These are phyloP conservation scores for Penicillium sp. DNA, from an alignment of 2,329 filamentous ascomycete genomes.

Conservation along the genomic window DNA sequence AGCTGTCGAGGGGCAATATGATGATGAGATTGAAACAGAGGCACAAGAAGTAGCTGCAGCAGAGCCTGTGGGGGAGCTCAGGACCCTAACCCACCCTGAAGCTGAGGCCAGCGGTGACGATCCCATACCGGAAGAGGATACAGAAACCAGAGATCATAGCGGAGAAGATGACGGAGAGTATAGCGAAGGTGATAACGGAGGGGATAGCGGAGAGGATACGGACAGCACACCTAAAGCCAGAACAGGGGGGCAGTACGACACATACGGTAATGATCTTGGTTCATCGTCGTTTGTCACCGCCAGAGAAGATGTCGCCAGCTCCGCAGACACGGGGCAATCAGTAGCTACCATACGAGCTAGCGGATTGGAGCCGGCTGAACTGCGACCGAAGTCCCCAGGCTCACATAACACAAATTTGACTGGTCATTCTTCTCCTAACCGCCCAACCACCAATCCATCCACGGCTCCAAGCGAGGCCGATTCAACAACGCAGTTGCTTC, in stretches of 20 bases:
- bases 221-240: slow-evolving; percentile 9
- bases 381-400: slow-evolving; percentile 4
- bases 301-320: slow-evolving; percentile 18
- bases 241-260: slow-evolving; percentile 1
- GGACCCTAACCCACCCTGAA: slow-evolving; percentile 20
- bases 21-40: slow-evolving; percentile 6
- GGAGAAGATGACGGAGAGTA: not conserved
- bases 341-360: slow-evolving; percentile 12
- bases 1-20: slow-evolving; percentile 7
- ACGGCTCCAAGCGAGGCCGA: slow-evolving; percentile 24
- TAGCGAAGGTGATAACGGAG: slow-evolving; percentile 6
- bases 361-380: not conserved
- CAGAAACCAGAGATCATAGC: not conserved
- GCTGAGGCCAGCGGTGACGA: slow-evolving; percentile 12
- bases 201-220: slow-evolving; percentile 12
- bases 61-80: slow-evolving; percentile 15
- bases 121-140: not conserved
- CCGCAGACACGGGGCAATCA: slow-evolving; percentile 10
- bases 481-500: slow-evolving; percentile 30
- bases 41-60: slow-evolving; percentile 11
- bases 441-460: slow-evolving; percentile 16
- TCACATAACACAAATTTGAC: slow-evolving; percentile 15
- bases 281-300: slow-evolving; percentile 29
- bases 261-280: slow-evolving; percentile 14
- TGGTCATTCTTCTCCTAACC: slow-evolving; percentile 15